Evolutionary conservation across 1,139 yeast species (phyloP).

Genomic region (Diutina pseudorugosa): DNA sequence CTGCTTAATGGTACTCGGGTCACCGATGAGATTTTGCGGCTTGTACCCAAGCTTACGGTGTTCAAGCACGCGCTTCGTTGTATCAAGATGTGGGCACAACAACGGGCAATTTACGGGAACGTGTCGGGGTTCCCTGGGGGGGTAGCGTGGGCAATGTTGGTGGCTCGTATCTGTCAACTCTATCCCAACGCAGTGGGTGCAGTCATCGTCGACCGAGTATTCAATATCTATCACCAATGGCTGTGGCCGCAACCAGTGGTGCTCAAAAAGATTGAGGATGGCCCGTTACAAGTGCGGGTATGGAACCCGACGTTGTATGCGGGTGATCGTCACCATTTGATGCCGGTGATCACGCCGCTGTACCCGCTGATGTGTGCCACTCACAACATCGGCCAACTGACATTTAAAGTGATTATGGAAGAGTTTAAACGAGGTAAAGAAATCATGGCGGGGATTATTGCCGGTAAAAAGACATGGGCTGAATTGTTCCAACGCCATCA

Average conservation of each 20-base stretch:
- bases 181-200: slow-evolving; percentile 96
- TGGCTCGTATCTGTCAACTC: slow-evolving; percentile 89
- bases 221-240: slow-evolving; percentile 81
- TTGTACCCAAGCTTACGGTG: slow-evolving; percentile 89
- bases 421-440: slow-evolving; percentile 70
- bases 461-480: slow-evolving; percentile 58
- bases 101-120: slow-evolving; percentile 87
- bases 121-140: slow-evolving; percentile 98
- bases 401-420: slow-evolving; percentile 63
- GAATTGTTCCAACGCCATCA: slow-evolving; percentile 68
- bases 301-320: slow-evolving; percentile 94
- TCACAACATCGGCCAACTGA: slow-evolving; percentile 82
- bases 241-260: slow-evolving; percentile 98
- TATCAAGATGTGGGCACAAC: slow-evolving; percentile 92
- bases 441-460: slow-evolving; percentile 55
- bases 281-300: slow-evolving; percentile 88
- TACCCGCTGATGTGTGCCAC: slow-evolving; percentile 99
- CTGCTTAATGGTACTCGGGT: slow-evolving; percentile 94
- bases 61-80: slow-evolving; percentile 89
- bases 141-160: slow-evolving; percentile 99
- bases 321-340: slow-evolving; percentile 76
- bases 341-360: slow-evolving; percentile 99
- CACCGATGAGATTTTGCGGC: slow-evolving; percentile 78
- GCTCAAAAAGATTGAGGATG: slow-evolving; percentile 87
- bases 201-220: slow-evolving; percentile 77